A percentile compares a stretch with the other conserved stretches of the same genome.
These are phyloP conservation scores for Chytriomyces confervae DNA, from an alignment of 192 early-diverging fungal species.

Conservation along the genomic window DNA sequence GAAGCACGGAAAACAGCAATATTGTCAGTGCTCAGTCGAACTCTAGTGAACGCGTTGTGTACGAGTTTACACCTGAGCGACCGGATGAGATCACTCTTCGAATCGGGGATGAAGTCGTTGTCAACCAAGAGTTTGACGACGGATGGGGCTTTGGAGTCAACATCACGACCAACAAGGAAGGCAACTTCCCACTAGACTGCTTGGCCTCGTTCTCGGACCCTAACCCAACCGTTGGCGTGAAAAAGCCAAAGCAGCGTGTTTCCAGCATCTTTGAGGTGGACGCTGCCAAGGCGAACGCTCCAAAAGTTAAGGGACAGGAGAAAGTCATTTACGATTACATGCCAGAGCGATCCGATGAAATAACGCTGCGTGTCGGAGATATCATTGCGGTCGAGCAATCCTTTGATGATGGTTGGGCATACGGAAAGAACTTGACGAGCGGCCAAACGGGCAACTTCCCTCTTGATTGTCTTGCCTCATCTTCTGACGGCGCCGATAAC, in stretches of 20 bases:
- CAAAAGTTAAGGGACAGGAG: not conserved
- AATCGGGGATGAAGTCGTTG: constrained; percentile 9
- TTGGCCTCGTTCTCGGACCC: constrained; percentile 30
- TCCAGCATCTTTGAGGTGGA: not conserved
- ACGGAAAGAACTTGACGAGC: constrained; percentile 53
- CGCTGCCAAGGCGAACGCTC: not conserved
- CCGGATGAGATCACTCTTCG: constrained; percentile 11
- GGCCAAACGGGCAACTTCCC: constrained; percentile 10
- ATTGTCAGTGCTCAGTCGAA: not conserved
- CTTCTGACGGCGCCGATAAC: not conserved
- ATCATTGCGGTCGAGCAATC: not conserved
- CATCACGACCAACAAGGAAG: constrained; percentile 56
- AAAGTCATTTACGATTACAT: constrained; percentile 1
- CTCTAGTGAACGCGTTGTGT: constrained; percentile 7
- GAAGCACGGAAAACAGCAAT: constrained; percentile 48
- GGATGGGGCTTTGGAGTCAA: constrained; percentile 63
- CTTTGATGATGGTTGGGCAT: constrained; percentile 52
- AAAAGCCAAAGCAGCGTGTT: not conserved
- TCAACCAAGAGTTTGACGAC: constrained; percentile 21
- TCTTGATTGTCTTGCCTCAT: constrained; percentile 18
- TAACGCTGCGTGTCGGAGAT: constrained; percentile 16
- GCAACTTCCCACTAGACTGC: constrained; percentile 60
- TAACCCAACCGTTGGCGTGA: not conserved
- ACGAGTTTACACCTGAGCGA: constrained; percentile 8
- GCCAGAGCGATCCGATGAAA: constrained; percentile 16